phyloP scores from a whole-genome alignment of 2,329 filamentous ascomycete genomes.

The Chaetomium sp. region DNA sequence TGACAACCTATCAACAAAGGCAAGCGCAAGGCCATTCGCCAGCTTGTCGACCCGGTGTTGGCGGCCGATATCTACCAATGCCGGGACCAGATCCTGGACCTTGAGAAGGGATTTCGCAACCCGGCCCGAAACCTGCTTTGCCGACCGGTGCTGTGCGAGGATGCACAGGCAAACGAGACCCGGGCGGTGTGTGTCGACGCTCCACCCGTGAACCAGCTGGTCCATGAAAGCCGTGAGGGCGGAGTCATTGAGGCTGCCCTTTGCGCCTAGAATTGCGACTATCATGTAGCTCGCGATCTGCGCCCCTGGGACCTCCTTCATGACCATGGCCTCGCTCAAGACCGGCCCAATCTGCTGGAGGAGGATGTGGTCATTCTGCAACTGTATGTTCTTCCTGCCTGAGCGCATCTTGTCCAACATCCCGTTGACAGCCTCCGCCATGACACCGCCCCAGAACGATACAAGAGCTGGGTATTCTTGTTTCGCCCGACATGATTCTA shows the following conservation, averaged over 20 bases:
- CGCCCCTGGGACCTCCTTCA: slow-evolving; percentile 70
- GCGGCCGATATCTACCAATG: slow-evolving; percentile 55
- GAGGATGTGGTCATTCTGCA: slow-evolving; percentile 74
- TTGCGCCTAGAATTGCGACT: slow-evolving; percentile 75
- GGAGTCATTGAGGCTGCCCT: slow-evolving; percentile 70
- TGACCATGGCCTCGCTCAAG: slow-evolving; percentile 69
- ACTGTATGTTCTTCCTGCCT: slow-evolving; percentile 68
- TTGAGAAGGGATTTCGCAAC: slow-evolving; percentile 65
- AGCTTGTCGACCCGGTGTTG: slow-evolving; percentile 65
- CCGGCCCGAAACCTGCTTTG: slow-evolving; percentile 60
- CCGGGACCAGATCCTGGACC: slow-evolving; percentile 51
- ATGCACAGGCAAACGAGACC: slow-evolving; percentile 76
- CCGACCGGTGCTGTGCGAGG: slow-evolving; percentile 70
- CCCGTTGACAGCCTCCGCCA: slow-evolving; percentile 76
- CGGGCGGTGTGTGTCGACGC: slow-evolving; percentile 61
- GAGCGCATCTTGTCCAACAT: slow-evolving; percentile 74
- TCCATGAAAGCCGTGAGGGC: slow-evolving; percentile 87
- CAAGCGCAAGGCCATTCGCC: slow-evolving; percentile 63
- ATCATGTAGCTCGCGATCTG: slow-evolving; percentile 91
- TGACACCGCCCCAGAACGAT: slow-evolving; percentile 85
- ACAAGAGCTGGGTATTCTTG: slow-evolving; percentile 72
- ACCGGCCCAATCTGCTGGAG: slow-evolving; percentile 60
- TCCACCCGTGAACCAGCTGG: slow-evolving; percentile 73
- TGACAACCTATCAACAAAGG: slow-evolving; percentile 54
- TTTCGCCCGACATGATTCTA: slow-evolving; percentile 63